Base-by-base conservation (phyloP, 192 early-diverging fungal genomes). In the Chytriomyces confervae region DNA sequence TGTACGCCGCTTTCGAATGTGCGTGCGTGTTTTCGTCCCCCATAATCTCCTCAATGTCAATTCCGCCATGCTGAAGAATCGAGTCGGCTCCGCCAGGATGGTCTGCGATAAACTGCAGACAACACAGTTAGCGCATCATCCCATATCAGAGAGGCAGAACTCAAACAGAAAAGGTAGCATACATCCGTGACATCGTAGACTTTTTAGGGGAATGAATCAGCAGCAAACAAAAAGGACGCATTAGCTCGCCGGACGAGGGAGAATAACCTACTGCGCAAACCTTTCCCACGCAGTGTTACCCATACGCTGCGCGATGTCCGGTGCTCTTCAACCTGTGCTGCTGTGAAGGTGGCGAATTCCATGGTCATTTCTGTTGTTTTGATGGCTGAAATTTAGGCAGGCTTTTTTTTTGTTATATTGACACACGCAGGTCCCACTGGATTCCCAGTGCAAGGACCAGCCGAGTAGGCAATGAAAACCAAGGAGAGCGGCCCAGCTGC, bases 71-170 rank as follows among this genome's bases (percentile, higher is more conserved):
- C 80, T 96, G 91, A 79, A 95, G 83, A 45, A 98, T 87, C 47
- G 92, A 83, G 45, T 98, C 96, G 43, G 91, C 92, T 18, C 97
- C 97, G 50, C 97, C 97, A 0, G 97, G 97, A 79, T 98, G 96
- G 81, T 97, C 96, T 8, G 84, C 81, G 72, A 92, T 89, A 83
- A 98, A 98, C 66, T 90, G 75, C 3, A 36, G 11, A 49, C 16
- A 48, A 27, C 5, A 29, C 9, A 11, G 48, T 50, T 43, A 24
- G 36, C 3, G 50, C 7, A 16, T 6, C 4, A 1, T 36, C 1
- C 36, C 0, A 36, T 36, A 36, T 36, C 36, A 36, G 36, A 11
- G 62, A 11, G 16, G 44, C 10, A 45, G 75, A 9, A 45, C 49
- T 23, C 27, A 8, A 50, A 46, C 7, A 23, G 29, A 18, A 16